Base-by-base conservation (phyloP, 1,139 yeast species). In the Candida tunisiensis region DNA sequence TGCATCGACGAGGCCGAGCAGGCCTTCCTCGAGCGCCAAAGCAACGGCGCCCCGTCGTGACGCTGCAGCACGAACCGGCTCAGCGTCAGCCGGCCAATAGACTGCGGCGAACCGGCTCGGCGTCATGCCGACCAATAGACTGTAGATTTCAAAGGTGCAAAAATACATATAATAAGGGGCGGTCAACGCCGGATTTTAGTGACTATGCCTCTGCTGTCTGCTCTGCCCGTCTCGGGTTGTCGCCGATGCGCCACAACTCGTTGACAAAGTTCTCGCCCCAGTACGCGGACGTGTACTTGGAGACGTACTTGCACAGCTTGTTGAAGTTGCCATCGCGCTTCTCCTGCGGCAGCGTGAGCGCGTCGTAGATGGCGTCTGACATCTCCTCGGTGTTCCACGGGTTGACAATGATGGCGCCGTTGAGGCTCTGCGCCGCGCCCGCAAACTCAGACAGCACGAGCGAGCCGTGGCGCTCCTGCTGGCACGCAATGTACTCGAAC, bases 331-430 rank as follows among this genome's bases (percentile, higher is more conserved):
- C 68, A 20, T 57, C 63, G 42, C 70, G 69, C 60, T 79, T 80
- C 42, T 82, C 95, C 21, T 67, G 69, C 3, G 92, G 79, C 49
- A 88, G 57, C 0, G 94, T 82, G 42, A 88, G 62, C 23, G 93
- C 75, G 47, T 85, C 95, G 43, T 74, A 65, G 31, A 88, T 77
- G 2, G 96, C 77, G 26, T 69, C 78, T 19, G 93, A 71, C 45
- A 88, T 55, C 41, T 91, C 98, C 41, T 91, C 98, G 11, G 88
- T 85, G 50, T 85, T 88, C 99, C 99, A 88, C 3, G 99, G 99
- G 46, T 88, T 88, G 18, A 88, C 93, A 34, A 88, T 73, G 14
- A 88, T 52, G 1, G 94, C 83, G 15, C 99, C 98, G 46, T 88
- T 88, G 36, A 88, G 60, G 1, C 92, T 75, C 54, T 88, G 99